Conservation (phyloP, 352 stramenopile species). For the Pythium volutum region DNA sequence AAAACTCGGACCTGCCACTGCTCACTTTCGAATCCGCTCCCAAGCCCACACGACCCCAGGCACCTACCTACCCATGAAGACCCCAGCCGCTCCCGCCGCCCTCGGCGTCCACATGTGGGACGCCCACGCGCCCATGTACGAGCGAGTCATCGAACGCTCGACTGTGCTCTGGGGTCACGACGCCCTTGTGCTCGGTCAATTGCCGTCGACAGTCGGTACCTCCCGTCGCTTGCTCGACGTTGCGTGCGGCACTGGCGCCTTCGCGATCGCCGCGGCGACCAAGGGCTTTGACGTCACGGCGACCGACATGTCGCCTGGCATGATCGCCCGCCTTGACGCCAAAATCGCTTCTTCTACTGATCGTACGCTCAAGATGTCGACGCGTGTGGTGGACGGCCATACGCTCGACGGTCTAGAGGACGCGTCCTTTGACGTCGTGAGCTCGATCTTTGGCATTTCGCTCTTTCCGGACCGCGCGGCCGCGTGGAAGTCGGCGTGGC, state of each 20-base stretch:
- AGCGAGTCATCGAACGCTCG: neutral
- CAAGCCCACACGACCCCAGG: too few species aligned
- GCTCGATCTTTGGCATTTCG: conserved; percentile 21
- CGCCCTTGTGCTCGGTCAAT: conserved; percentile 38
- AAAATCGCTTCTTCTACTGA: neutral
- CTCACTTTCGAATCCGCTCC: too few species aligned
- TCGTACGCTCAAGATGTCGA: neutral
- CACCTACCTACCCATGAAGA: too few species aligned
- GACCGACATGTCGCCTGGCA: conserved; percentile 17
- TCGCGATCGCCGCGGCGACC: conserved; percentile 8
- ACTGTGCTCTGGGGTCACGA: conserved; percentile 53
- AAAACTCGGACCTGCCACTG: too few species aligned
- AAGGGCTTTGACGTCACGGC: conserved; percentile 19
- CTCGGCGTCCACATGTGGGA: too few species aligned
- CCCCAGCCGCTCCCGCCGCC: too few species aligned
- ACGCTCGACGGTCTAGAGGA: conserved; percentile 18
- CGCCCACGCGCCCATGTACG: neutral
- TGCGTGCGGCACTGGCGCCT: conserved; percentile 8
- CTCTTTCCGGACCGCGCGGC: conserved; percentile 19
- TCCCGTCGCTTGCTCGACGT: conserved; percentile 32
- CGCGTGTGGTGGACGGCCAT: conserved; percentile 16
- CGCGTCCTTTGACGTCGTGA: conserved; percentile 19
- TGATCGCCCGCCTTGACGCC: conserved; percentile 11
- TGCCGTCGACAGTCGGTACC: conserved; percentile 62
- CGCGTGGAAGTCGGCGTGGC: conserved; percentile 14